phyloP scores from a whole-genome alignment of 305 asterid genomes.

The Fraxinus greggii region DNA sequence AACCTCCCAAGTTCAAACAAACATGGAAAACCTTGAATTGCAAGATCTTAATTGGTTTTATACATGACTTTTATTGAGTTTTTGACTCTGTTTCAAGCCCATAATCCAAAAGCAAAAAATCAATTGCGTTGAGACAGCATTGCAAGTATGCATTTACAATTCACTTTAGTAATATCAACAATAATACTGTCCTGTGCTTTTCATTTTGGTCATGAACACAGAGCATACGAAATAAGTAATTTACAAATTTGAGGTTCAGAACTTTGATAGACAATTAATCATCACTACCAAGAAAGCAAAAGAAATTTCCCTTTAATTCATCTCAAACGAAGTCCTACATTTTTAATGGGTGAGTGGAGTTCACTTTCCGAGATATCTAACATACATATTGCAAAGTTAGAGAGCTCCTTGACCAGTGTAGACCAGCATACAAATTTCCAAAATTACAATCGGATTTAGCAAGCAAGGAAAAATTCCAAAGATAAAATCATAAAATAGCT shows the following conservation, averaged over 20 bases:
- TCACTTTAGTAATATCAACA: neutral
- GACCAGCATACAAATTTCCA: conserved; percentile 11
- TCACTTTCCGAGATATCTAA: neutral
- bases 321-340: neutral
- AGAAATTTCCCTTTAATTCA: neutral
- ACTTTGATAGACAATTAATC: neutral
- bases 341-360: neutral
- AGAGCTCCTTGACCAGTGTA: neutral
- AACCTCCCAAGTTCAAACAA: neutral
- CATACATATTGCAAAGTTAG: neutral
- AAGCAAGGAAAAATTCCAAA: conserved; percentile 2
- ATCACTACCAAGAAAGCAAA: neutral
- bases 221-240: neutral
- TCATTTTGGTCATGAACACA: neutral
- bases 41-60: neutral
- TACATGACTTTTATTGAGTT: neutral
- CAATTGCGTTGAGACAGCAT: neutral
- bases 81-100: neutral
- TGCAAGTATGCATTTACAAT: neutral
- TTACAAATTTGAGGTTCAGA: neutral
- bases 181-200: neutral
- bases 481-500: neutral
- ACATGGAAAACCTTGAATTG: neutral
- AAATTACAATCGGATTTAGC: conserved; percentile 7
- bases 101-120: neutral